Evolutionary conservation across 768 basidiomycete genomes (phyloP).

Genomic region (Suillus subalutaceus): DNA sequence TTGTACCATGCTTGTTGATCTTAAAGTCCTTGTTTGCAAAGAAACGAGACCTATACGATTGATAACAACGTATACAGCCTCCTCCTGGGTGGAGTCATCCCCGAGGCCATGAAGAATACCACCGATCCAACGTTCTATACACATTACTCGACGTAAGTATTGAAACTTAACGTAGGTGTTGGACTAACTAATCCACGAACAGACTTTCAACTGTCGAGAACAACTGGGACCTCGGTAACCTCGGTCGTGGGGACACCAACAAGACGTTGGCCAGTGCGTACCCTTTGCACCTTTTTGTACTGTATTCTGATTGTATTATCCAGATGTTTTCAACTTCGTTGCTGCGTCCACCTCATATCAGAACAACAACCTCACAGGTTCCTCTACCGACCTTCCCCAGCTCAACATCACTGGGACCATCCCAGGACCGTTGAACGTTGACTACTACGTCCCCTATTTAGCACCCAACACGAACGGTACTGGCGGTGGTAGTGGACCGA

Average conservation of each 20-base stretch:
- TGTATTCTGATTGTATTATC: constrained; percentile 2
- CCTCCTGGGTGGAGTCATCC: constrained; percentile 50
- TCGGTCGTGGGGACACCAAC: constrained; percentile 62
- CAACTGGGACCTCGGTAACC: constrained; percentile 64
- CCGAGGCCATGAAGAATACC: constrained; percentile 42
- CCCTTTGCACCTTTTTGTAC: not conserved
- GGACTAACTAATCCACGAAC: not conserved
- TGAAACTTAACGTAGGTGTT: not conserved
- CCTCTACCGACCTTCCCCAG: constrained; percentile 29
- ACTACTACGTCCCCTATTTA: constrained; percentile 44
- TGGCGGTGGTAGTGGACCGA: constrained; percentile 46
- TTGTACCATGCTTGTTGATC: not conserved
- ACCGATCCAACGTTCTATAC: constrained; percentile 59
- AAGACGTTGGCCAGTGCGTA: constrained; percentile 32
- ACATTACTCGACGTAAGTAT: constrained; percentile 53
- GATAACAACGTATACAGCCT: constrained; percentile 53
- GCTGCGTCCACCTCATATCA: constrained; percentile 48
- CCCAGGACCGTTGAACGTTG: constrained; percentile 47
- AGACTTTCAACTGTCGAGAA: constrained; percentile 55
- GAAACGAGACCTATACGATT: constrained; percentile 33
- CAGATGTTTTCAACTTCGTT: constrained; percentile 57
- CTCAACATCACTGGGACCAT: constrained; percentile 45
- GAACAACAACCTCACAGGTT: constrained; percentile 39
- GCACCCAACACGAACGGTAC: constrained; percentile 43
- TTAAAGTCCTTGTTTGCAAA: constrained; percentile 6